Evolutionary conservation across 2,329 filamentous ascomycete genomes (phyloP), one percentile per base, ranked within the genome.

Genomic region (Claviceps sp.): DNA sequence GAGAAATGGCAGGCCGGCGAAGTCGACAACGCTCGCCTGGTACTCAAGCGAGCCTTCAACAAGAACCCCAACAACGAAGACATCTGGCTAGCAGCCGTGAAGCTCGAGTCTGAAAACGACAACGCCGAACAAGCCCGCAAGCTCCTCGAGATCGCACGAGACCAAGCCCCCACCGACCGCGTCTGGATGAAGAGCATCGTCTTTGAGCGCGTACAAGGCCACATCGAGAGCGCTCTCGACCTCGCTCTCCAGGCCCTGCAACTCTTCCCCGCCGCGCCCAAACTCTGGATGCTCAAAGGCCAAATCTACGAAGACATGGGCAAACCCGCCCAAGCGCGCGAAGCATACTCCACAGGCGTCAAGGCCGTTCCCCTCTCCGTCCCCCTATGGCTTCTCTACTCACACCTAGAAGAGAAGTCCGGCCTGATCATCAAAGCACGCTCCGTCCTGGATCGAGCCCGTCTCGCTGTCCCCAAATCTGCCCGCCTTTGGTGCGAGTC

Each of bases 261-360:
- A 58, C 77, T 88, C 10, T 98, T 95, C 71, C 91, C 93, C 1
- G 80, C 82, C 45, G 81, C 85, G 13, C 78, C 88, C 50, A 97
- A 97, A 69, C 76, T 98, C 24, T 96, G 91, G 85, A 96, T 97
- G 87, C 87, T 95, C 73, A 98, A 98, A 70, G 93, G 94, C 0
- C 93, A 98, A 65, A 93, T 97, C 56, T 98, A 98, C 73, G 87
- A 96, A 63, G 78, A 83, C 44, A 77, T 89, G 47, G 83, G 80
- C 60, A 89, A 89, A 70, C 71, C 85, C 14, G 83, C 85, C 0
- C 87, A 93, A 67, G 93, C 93, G 3, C 82, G 93, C 47, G 89
- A 97, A 65, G 89, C 91, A 0, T 97, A 93, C 68, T 81, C 80
- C 54, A 85, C 87, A 4, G 93, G 93, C 39, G 94, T 91, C 42